Percentiles rank a stretch among this genome's conserved stretches.
Evolutionary conservation across 2,329 filamentous ascomycete species (phyloP).

Genomic region (Penicillium rolfsii): DNA sequence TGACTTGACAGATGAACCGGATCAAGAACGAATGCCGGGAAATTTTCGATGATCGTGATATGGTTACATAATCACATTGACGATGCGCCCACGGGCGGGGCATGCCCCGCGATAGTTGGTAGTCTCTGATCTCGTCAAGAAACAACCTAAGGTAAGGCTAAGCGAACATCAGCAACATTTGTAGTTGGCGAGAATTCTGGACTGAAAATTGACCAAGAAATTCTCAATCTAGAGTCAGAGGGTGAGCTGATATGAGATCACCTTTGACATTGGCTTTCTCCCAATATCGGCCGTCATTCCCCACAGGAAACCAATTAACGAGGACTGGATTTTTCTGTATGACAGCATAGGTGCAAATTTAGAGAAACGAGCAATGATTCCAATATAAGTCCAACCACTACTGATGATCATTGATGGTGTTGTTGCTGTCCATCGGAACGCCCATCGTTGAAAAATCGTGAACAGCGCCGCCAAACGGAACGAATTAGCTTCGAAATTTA

Average conservation of each 20-base stretch:
- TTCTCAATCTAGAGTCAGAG: neutral
- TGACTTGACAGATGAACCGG: neutral
- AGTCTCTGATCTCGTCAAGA: neutral
- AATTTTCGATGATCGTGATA: neutral
- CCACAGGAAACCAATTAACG: neutral
- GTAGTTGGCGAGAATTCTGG: neutral
- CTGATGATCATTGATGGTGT: constrained; percentile 10
- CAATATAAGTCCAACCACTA: neutral
- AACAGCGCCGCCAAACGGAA: constrained; percentile 21
- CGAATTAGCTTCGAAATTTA: constrained; percentile 27
- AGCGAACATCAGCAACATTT: neutral
- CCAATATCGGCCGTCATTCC: neutral
- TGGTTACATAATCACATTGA: neutral
- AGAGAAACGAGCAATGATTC: neutral
- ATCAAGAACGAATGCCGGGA: neutral
- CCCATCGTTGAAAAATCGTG: constrained; percentile 30
- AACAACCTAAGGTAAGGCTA: neutral
- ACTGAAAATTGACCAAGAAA: neutral
- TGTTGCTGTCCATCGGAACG: constrained; percentile 30
- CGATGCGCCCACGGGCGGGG: too few relatives aligned
- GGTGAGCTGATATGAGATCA: neutral
- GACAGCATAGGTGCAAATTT: neutral
- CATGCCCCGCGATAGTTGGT: neutral
- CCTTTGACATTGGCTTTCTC: neutral
- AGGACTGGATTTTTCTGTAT: neutral